Evolutionary conservation across 768 basidiomycete genomes (phyloP), one percentile per base, ranked within the genome.

Genomic region (Amanita rubescens): DNA sequence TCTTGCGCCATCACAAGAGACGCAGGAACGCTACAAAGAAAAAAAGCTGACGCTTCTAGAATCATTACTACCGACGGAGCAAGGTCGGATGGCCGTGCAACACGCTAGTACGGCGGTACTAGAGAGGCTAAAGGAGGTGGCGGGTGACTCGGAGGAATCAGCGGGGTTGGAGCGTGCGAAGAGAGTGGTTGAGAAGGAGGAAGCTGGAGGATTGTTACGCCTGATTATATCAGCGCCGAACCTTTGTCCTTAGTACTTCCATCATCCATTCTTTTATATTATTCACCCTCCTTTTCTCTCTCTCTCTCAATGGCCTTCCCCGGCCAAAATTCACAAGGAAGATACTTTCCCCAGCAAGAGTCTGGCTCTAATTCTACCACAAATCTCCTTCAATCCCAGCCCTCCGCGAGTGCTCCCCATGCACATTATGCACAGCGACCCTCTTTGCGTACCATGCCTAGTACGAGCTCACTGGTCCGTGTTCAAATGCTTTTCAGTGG

Each of bases 51-150:
- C 12, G 9, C n/a, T 32, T 7, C 24, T 50, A 7, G 49, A 38
- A 6, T 7, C 1, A n/a, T n/a, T 50, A 19, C n/a, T 39, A 9
- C 38, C 49, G 2, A 51, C 61, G 8, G 62, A 65, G n/a, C 49
- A 62, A 24, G 69, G 65, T 1, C 56, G 53, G 25, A 58, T 57
- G 9, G 73, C 71, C 15, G 55, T 84, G 33, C 67, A 67, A 46
- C 69, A 71, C 33, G 80, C 80, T 6, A 82, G 75, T 55, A 62
- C 63, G 30, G 69, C 69, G 1, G 76, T 88, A 24, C 63, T 79
- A 11, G 69, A 68, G 38, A 78, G 85, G 46, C 67, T 88, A 53
- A 72, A 70, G 62, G 75, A 71, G 59, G 78, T 80, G 10, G 73
- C 74, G 5, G 61, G 60, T 9, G 72, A 72, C 47, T 49, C 69